These are phyloP conservation scores for Neopestalotiopsis sp. DNA, from an alignment of 2,329 filamentous ascomycete genomes.

Conservation along the genomic window DNA sequence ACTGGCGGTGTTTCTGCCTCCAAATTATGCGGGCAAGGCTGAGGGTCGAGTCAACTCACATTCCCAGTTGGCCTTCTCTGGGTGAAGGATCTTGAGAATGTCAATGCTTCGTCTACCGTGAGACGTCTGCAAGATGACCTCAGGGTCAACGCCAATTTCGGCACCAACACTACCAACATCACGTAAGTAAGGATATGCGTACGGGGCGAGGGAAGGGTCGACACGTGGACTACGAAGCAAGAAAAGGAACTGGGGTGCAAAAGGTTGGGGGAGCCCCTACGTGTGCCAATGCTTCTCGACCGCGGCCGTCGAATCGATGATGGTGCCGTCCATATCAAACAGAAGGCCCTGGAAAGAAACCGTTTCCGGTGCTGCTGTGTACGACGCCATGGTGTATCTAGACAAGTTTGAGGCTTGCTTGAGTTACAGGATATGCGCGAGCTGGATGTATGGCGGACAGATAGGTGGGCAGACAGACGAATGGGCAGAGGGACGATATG, in stretches of 20 bases:
- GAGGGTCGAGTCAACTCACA: conserved; percentile 63
- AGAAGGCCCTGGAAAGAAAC: conserved; percentile 62
- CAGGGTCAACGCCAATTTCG: conserved; percentile 84
- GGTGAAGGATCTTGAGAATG: conserved; percentile 77
- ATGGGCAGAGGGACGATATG: not conserved
- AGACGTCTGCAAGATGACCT: conserved; percentile 85
- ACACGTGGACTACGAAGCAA: conserved; percentile 6
- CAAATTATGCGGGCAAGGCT: not conserved
- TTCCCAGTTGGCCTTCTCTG: conserved; percentile 89
- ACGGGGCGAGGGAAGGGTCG: too few species aligned
- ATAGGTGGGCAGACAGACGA: not conserved
- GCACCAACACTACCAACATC: conserved; percentile 66
- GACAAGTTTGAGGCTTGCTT: not conserved
- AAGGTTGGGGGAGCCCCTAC: conserved; percentile 46
- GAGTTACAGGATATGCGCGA: not conserved
- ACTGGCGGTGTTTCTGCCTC: not conserved
- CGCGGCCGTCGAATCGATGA: conserved; percentile 81
- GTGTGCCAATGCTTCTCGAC: conserved; percentile 79
- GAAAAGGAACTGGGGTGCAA: not conserved
- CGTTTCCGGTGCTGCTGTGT: conserved; percentile 49
- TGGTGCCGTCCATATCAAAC: conserved; percentile 83
- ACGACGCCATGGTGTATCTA: conserved; percentile 39
- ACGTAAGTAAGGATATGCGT: not conserved
- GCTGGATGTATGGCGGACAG: not conserved
- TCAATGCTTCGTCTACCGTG: conserved; percentile 93